These are phyloP conservation scores for Boletus rubropictus DNA, from an alignment of 768 basidiomycete genomes.

Conservation along the genomic window DNA sequence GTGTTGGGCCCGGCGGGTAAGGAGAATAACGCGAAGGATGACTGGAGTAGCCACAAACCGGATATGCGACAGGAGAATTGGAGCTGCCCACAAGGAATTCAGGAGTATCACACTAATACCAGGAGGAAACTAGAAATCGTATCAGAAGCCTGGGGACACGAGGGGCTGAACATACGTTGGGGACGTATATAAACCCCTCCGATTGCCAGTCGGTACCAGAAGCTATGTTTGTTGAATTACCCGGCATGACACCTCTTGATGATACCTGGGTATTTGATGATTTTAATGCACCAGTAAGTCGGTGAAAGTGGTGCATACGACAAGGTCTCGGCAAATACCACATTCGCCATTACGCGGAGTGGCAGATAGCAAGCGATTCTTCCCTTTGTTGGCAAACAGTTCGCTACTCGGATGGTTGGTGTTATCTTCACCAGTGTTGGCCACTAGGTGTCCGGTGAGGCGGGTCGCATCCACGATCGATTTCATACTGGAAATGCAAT, in stretches of 20 bases:
- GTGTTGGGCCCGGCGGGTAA: neutral
- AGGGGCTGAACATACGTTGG: constrained; percentile 16
- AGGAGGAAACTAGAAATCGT: neutral
- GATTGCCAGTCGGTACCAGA: neutral
- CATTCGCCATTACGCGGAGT: neutral
- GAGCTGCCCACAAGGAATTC: constrained; percentile 31
- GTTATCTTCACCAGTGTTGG: neutral
- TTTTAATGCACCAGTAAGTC: neutral
- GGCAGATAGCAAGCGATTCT: constrained; percentile 14
- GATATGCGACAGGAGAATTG: constrained; percentile 27
- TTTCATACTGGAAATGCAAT: neutral
- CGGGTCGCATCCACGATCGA: neutral
- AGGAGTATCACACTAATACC: constrained; percentile 19
- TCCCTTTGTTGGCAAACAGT: constrained; percentile 16
- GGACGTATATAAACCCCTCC: constrained; percentile 27
- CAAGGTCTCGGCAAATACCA: neutral
- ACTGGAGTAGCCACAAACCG: constrained; percentile 28
- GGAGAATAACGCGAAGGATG: constrained; percentile 15
- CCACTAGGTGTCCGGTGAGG: neutral
- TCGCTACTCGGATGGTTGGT: neutral
- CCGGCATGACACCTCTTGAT: neutral
- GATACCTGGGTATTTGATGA: constrained; percentile 11
- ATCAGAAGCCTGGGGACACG: neutral
- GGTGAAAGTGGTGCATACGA: constrained; percentile 11
- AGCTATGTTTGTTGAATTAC: neutral